Base-by-base conservation (phyloP, 352 stramenopile species). In the Pythium myriotylum region DNA sequence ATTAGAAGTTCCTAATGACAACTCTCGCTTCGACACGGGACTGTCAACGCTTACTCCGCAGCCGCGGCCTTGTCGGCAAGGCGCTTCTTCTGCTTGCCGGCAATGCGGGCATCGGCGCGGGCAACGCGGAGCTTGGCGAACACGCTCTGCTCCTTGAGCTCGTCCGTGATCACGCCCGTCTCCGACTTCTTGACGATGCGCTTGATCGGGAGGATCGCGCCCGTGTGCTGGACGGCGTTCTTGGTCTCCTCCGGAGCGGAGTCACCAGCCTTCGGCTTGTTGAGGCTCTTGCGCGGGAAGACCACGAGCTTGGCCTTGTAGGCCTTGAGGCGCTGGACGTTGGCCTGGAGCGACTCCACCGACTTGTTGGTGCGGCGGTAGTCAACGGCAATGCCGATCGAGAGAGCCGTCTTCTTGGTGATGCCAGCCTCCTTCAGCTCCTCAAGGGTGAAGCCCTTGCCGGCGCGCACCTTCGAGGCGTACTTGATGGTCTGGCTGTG, bases 231-330 rank as follows among this genome's bases (percentile, higher is more conserved):
- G 64, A 94, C 86, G 49, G 94, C 92, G 65, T 92, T 94, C 72
- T 93, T 84, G 63, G 88, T 96, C 77, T 98, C 91, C 65, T 97
- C 91, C 33, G 77, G 72, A 27, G 88, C 73, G 51, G 94, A 91
- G 83, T 99, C 92, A 64, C 92, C 95, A 59, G 95, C 89, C 94
- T 98, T 99, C 58, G 89, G 77, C 86, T 98, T 98, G 76, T 94
- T 96, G 56, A 94, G 74, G 78, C 86, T 91, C 82, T 98, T 98
- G 84, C 97, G 96, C 63, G 97, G 96, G 93, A 99, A 99, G 58
- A 99, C 85, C 60, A 99, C 91, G 45, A 99, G 87, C 74, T 98
- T 99, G 56, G 83, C 79, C 86, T 99, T 98, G 96, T 99, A 99
- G 62, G 97, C 94, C 86, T 99, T 98, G 53, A 99, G 91, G 76